These are phyloP conservation scores for Hirsutella rhossiliensis DNA, from an alignment of 2,329 filamentous ascomycete species.

Conservation along the genomic window DNA sequence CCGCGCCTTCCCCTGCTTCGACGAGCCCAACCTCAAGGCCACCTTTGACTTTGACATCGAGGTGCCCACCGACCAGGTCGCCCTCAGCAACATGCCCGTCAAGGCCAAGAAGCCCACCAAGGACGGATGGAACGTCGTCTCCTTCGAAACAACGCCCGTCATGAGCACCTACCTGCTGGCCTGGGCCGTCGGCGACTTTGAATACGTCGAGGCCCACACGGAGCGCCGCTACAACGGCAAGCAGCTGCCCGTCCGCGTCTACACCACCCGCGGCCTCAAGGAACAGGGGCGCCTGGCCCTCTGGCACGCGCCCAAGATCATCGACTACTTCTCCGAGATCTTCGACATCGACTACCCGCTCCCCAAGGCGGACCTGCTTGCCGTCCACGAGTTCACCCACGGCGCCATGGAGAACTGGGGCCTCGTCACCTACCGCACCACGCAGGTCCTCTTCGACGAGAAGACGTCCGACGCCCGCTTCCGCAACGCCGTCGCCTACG, in stretches of 20 bases:
- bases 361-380: conserved; percentile 81
- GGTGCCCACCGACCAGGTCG: conserved; percentile 76
- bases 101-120: conserved; percentile 50
- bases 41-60: conserved; percentile 92
- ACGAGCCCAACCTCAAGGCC: conserved; percentile 94
- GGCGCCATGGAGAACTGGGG: conserved; percentile 97
- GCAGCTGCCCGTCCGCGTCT: conserved; percentile 84
- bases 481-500: conserved; percentile 89
- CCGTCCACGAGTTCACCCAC: conserved; percentile 82
- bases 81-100: conserved; percentile 91
- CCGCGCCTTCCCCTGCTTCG: conserved; percentile 92
- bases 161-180: conserved; percentile 90
- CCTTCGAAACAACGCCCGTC: conserved; percentile 72
- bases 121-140: conserved; percentile 59
- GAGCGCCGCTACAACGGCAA: conserved; percentile 84
- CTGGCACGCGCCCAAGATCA: conserved; percentile 81
- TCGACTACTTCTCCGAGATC: conserved; percentile 93
- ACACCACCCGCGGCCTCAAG: conserved; percentile 89
- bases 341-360: conserved; percentile 90
- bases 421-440: conserved; percentile 89
- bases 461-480: conserved; percentile 80
- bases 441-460: conserved; percentile 91
- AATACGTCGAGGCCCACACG: conserved; percentile 88
- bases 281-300: conserved; percentile 84
- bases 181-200: conserved; percentile 94